Evolutionary conservation across 208 protist species (phyloP).

Genomic region (Trypanosoma lewisi): DNA sequence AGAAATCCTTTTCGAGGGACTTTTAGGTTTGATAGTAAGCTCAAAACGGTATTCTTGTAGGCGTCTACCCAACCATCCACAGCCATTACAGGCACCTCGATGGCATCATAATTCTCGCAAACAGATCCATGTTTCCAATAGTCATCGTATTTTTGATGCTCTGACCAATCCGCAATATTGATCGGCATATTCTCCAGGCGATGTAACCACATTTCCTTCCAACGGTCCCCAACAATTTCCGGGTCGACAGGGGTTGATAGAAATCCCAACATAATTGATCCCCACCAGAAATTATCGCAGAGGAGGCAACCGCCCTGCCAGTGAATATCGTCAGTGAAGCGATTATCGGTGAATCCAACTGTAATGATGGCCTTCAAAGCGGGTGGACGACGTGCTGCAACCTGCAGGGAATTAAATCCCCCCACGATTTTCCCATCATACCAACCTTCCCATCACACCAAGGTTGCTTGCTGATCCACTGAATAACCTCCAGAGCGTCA

Average conservation of each 20-base stretch:
- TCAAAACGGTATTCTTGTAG: conserved; percentile 63
- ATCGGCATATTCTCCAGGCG: conserved; percentile 50
- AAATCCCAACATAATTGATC: conserved; percentile 61
- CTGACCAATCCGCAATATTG: conserved; percentile 44
- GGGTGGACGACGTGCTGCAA: conserved; percentile 49
- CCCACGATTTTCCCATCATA: conserved; percentile 75
- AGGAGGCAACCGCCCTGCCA: conserved; percentile 70
- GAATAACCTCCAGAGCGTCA: conserved; percentile 61
- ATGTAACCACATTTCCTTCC: conserved; percentile 53
- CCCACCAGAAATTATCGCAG: conserved; percentile 78
- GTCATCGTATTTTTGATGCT: conserved; percentile 48
- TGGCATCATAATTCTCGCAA: conserved; percentile 50
- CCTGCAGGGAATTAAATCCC: conserved; percentile 70
- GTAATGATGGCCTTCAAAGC: conserved; percentile 62
- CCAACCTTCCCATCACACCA: conserved; percentile 64
- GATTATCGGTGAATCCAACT: conserved; percentile 63
- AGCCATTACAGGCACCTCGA: conserved; percentile 48
- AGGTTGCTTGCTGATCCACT: conserved; percentile 53
- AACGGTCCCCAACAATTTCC: conserved; percentile 39
- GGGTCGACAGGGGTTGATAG: conserved; percentile 43
- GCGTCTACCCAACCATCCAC: conserved; percentile 63
- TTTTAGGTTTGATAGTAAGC: conserved; percentile 38
- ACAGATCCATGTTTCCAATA: conserved; percentile 70
- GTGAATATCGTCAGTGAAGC: conserved; percentile 70
- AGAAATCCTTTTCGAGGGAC: conserved; percentile 56